phyloP scores from a whole-genome alignment of 2,329 filamentous ascomycete genomes.

The Zymoseptoria tritici region DNA sequence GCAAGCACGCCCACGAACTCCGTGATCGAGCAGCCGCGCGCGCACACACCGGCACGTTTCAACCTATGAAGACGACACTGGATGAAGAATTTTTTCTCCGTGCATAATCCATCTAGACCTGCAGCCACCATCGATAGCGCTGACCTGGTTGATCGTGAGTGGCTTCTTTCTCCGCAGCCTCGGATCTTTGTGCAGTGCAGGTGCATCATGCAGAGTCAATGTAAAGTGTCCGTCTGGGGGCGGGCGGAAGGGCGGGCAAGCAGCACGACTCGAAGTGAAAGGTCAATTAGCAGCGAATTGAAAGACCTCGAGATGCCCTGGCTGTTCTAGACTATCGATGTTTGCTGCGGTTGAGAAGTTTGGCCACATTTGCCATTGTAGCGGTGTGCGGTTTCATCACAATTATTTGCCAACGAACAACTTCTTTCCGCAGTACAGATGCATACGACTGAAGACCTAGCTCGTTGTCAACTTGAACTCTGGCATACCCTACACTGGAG shows the following conservation, averaged over 20 bases:
- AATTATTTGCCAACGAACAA: background rate
- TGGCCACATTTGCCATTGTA: constrained; percentile 5
- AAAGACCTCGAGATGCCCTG: background rate
- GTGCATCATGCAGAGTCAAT: background rate
- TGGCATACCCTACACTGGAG: background rate
- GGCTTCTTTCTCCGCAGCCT: background rate
- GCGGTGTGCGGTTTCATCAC: background rate
- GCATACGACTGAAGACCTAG: background rate
- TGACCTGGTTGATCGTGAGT: background rate
- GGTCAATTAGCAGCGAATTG: background rate
- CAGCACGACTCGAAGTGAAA: background rate
- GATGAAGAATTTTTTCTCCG: constrained; percentile 14
- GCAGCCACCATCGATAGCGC: background rate
- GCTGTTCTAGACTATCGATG: background rate
- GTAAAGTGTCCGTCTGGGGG: background rate
- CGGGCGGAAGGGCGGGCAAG: background rate
- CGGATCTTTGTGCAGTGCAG: background rate
- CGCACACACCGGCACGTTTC: background rate
- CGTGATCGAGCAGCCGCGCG: constrained; percentile 1
- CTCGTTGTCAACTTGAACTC: background rate
- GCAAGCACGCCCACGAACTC: background rate
- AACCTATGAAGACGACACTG: constrained; percentile 9
- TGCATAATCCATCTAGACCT: constrained; percentile 4
- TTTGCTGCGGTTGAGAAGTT: constrained; percentile 14
- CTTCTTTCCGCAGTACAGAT: background rate